A percentile compares a stretch with the other conserved stretches of the same genome.
Conservation (phyloP, 2,329 filamentous ascomycete species). For the Fragosphaeria purpurea region DNA sequence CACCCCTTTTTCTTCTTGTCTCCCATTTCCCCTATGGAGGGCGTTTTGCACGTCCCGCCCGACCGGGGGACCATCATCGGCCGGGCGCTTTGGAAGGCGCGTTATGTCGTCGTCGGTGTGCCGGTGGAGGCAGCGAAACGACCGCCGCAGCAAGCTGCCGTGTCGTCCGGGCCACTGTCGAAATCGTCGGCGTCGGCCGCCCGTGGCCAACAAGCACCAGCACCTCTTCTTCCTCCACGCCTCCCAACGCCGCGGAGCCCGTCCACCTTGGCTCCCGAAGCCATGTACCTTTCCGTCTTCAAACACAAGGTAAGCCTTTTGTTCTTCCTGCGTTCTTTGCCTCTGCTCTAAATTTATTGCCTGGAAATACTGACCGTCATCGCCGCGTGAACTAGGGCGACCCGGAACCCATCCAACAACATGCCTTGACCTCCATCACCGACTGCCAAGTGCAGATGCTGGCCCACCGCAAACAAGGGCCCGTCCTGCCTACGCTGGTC, state of each 20-base stretch:
- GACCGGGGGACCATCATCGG: conserved; percentile 43
- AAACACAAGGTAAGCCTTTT: conserved; percentile 41
- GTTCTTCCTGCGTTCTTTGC: not conserved
- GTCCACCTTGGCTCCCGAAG: conserved; percentile 23
- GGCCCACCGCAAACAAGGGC: conserved; percentile 52
- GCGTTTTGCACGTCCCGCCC: conserved; percentile 37
- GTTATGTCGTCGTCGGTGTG: conserved; percentile 48
- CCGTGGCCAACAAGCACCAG: not conserved
- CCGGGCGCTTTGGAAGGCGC: conserved; percentile 45
- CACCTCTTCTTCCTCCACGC: conserved; percentile 5
- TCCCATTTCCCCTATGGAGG: conserved; percentile 32
- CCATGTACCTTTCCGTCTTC: conserved; percentile 42
- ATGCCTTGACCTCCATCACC: conserved; percentile 39
- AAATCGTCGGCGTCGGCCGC: conserved; percentile 21
- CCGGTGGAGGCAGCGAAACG: conserved; percentile 23
- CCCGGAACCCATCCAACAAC: conserved; percentile 42
- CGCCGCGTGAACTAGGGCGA: conserved; percentile 32
- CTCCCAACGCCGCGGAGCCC: conserved; percentile 24
- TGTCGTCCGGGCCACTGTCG: conserved; percentile 14
- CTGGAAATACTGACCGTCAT: too few relatives aligned
- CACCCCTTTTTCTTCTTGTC: not conserved
- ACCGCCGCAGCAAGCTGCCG: conserved; percentile 1
- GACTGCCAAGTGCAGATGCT: conserved; percentile 51
- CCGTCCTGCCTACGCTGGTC: conserved; percentile 48
- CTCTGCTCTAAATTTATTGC: too few relatives aligned